Conservation (phyloP, 306 rosid genomes). For the Dalbergia cultrata region DNA sequence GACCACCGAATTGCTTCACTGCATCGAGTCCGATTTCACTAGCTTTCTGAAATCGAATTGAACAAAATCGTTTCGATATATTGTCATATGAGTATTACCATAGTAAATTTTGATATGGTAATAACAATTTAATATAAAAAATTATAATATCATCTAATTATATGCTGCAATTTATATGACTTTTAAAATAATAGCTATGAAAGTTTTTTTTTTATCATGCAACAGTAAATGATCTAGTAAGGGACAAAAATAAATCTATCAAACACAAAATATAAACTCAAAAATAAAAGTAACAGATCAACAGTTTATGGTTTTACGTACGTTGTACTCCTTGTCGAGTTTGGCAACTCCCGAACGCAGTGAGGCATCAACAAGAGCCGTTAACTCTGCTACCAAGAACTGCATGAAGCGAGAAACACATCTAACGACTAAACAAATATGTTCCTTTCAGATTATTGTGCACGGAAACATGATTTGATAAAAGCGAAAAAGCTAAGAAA, state of each 20-base stretch:
- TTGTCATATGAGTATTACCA: neutral
- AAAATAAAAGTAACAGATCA: neutral
- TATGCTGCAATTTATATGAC: no score
- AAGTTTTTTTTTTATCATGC: no score
- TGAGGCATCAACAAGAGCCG: conserved; percentile 51
- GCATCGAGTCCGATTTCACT: conserved; percentile 54
- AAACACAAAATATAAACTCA: neutral
- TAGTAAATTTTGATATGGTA: neutral
- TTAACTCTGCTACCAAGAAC: conserved; percentile 63
- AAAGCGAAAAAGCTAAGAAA: neutral
- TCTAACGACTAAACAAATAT: neutral
- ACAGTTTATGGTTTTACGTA: conserved; percentile 38
- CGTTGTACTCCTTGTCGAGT: conserved; percentile 68
- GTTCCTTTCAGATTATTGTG: no score
- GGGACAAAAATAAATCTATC: neutral
- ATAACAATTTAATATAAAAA: neutral
- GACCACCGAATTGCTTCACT: conserved; percentile 37
- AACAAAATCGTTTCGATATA: neutral
- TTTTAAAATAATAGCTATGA: no score
- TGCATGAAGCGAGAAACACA: conserved; percentile 18
- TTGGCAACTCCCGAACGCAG: conserved; percentile 51
- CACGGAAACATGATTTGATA: neutral
- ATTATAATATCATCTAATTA: no score
- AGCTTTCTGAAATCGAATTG: conserved; percentile 49
- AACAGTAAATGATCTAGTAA: no score